These are phyloP conservation scores for Rhizophora mangle DNA, from an alignment of 345 rosid genomes.

Conservation along the genomic window DNA sequence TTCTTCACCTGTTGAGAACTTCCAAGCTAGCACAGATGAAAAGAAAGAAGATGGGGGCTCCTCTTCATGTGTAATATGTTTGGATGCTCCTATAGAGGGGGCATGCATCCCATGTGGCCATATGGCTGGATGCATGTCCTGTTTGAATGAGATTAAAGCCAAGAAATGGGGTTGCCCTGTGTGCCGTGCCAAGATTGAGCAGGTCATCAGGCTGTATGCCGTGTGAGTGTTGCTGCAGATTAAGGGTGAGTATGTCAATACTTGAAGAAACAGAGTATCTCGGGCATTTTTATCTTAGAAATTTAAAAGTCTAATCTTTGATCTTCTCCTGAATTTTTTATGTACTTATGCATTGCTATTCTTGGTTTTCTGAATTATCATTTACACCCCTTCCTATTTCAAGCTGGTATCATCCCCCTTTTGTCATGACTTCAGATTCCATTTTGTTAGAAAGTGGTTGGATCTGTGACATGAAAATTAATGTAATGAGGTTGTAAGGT, in stretches of 20 bases:
- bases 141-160: constrained; percentile 73
- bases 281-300: background rate
- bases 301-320: background rate
- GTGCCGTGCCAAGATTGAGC: constrained; percentile 81
- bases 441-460: background rate
- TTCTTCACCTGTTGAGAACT: constrained; percentile 29
- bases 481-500: too few relatives aligned
- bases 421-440: too few relatives aligned
- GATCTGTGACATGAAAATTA: background rate
- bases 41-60: constrained; percentile 44
- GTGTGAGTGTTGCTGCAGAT: constrained; percentile 41
- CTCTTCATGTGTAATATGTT: constrained; percentile 67
- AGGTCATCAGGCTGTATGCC: constrained; percentile 67
- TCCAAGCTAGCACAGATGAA: constrained; percentile 25
- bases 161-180: constrained; percentile 96
- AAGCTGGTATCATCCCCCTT: too few relatives aligned
- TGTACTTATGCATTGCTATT: background rate
- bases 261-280: background rate
- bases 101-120: constrained; percentile 99
- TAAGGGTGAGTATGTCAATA: constrained; percentile 11
- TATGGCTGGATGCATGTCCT: constrained; percentile 93
- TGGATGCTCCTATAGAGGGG: constrained; percentile 91
- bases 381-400: too few relatives aligned
- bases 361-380: background rate
- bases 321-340: background rate